Base-by-base conservation (phyloP, 108 stramenopile species). In the Mayamaea pseudoterrestris region DNA sequence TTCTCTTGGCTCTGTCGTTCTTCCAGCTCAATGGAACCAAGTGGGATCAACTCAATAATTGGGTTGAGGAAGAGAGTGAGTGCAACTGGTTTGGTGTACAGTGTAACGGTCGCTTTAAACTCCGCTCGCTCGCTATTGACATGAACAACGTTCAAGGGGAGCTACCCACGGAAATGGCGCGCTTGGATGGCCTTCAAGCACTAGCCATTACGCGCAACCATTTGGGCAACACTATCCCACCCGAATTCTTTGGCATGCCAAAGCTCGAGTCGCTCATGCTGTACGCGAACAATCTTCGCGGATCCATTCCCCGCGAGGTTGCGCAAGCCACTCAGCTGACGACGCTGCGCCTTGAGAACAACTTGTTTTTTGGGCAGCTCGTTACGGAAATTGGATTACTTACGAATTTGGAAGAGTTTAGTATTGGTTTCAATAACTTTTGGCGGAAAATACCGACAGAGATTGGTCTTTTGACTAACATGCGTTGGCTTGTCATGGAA, bases 181-280 rank as follows among this genome's bases (percentile, higher is more conserved):
- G 25, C 2, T 46, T 80, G 52, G 50, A 29, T 26, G 56, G 55
- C 42, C 43, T 72, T 42, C 46, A 46, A 18, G 23, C 60, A 13
- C 16, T 86, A 28, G 46, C 61, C 22, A 35, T 73, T 21, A 73
- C 70, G 7, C 48, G 65, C 26, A 80, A 73, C 41, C 53, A 69
- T 36, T 49, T 88, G 30, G 61, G 65, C 4, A 79, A 81, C 23
- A 74, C 79, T 0, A 77, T 89, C 46, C 87, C 82, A 11, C 26
- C 56, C 5, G 68, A 70, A 18, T 11, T 81, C 36, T 57, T 61
- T 27, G 42, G 26, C 30, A 60, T 66, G 58, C 60, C 66, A 14
- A 58, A 63, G 16, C 58, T 89, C 20, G 42, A 43, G 42, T 64
- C 65, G 30, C 57, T 83, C 48, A 57, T 58, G 30, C 41, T 74